Evolutionary conservation across 495 filamentous ascomycete species (phyloP).

Genomic region (Neurospora sp.): DNA sequence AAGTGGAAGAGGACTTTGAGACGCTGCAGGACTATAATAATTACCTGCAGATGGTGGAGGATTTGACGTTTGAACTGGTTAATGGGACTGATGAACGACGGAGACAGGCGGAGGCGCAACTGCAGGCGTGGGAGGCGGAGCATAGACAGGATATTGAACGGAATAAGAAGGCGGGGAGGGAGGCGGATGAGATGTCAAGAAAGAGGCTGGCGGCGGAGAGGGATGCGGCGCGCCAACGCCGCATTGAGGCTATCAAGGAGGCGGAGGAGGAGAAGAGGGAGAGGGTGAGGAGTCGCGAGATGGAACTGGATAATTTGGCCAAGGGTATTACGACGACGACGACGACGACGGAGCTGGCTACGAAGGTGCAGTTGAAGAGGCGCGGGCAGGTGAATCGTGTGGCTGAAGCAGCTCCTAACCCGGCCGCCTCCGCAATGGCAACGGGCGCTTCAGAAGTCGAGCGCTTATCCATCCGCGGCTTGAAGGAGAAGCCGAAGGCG

Average conservation of each 20-base stretch:
- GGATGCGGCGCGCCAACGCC: conserved; percentile 48
- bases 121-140: conserved; percentile 60
- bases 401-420: conserved; percentile 14
- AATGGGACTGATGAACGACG: conserved; percentile 56
- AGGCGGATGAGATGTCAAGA: conserved; percentile 39
- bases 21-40: conserved; percentile 75
- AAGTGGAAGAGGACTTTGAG: conserved; percentile 82
- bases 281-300: conserved; percentile 35
- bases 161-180: conserved; percentile 53
- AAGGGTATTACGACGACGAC: conserved; percentile 1
- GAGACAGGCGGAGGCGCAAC: conserved; percentile 50
- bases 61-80: conserved; percentile 80
- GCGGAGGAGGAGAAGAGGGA: conserved; percentile 45
- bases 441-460: conserved; percentile 19
- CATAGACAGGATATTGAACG: conserved; percentile 60
- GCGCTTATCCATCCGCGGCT: conserved; percentile 58
- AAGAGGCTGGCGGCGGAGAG: conserved; percentile 29
- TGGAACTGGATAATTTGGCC: conserved; percentile 40
- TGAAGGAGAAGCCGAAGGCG: conserved; percentile 49
- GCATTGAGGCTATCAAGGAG: conserved; percentile 50
- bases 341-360: conserved; percentile 32
- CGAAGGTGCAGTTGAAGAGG: conserved; percentile 59
- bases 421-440: background rate
- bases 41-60: conserved; percentile 89
- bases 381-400: conserved; percentile 33